These are phyloP conservation scores for Xeromyces bisporus DNA, from an alignment of 495 filamentous ascomycete genomes.

Conservation along the genomic window DNA sequence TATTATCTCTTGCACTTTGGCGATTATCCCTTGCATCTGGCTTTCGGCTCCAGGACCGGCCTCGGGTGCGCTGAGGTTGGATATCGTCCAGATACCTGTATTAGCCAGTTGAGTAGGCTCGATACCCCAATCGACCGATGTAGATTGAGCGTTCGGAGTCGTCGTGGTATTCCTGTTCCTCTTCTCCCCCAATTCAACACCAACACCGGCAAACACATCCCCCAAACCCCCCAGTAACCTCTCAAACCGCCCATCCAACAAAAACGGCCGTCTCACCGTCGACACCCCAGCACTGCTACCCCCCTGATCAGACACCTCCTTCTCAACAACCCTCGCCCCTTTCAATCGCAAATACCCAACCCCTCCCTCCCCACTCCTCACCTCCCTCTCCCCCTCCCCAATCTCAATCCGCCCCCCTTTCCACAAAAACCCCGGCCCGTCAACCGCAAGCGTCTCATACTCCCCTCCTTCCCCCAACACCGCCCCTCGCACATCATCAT, in stretches of 20 bases:
- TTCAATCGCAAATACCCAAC: conserved; percentile 45
- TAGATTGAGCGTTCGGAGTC: no score
- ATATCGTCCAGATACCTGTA: conserved; percentile 19
- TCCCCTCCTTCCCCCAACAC: conserved; percentile 87
- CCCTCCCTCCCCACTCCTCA: conserved; percentile 52
- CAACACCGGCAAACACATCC: no score
- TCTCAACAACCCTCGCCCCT: conserved; percentile 38
- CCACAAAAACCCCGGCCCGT: conserved; percentile 59
- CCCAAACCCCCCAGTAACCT: conserved; percentile 12
- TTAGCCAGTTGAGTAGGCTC: conserved; percentile 8
- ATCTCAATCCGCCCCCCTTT: conserved; percentile 51
- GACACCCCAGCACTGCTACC: conserved; percentile 21
- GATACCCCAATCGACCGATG: neutral
- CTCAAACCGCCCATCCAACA: conserved; percentile 30
- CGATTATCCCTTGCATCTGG: conserved; percentile 30
- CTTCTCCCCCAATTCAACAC: no score
- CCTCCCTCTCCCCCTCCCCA: conserved; percentile 31
- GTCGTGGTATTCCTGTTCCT: no score
- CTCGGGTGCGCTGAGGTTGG: conserved; percentile 28
- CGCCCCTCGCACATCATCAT: conserved; percentile 39
- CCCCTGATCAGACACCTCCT: conserved; percentile 19
- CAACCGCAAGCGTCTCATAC: conserved; percentile 82
- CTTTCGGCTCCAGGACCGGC: conserved; percentile 19
- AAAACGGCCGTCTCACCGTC: conserved; percentile 21
- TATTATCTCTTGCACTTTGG: conserved; percentile 20